Base-by-base conservation (phyloP, 1,284 basidiomycete genomes). In the Pseudozyma sp. region DNA sequence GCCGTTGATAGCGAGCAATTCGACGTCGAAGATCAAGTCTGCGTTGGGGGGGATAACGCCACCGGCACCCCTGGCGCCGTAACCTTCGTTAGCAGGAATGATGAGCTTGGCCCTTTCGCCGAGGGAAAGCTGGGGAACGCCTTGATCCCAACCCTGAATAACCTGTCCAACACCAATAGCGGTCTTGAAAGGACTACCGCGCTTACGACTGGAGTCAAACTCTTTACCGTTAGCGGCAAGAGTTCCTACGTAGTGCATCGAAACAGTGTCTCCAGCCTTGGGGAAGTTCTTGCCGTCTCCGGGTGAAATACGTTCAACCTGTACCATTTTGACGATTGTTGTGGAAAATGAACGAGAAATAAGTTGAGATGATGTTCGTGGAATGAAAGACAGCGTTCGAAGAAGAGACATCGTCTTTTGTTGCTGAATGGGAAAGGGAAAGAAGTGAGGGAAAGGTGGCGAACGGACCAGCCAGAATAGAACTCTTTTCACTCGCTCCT, bases 121-220 rank as follows among this genome's bases (percentile, higher is more conserved):
- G 38, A 86, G 56, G 43, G 79, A 82, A 52, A 87, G 81, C 77
- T 86, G 85, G 5, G 84, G 85, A 25, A 85, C 85, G 53, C 86
- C 86, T 77, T 86, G 83, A 68, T 86, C 86, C 86, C 86, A 86
- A 43, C 83, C 85, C 58, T 81, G 79, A 70, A 86, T 86, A 43
- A 86, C 86, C n/a, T 74, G 85, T 31, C 86, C 80, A 1, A 82
- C 80, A 40, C 81, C 81, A 39, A 83, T 78, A 13, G 49, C 31
- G n/a, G 74, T 78, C 48, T 74, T 45, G 68, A 83, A 83, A 6
- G 81, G 77, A 14, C 60, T 57, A 38, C 85, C 84, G 18, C 85
- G 85, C 77, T 86, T 85, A 52, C 78, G 70, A 43, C 83, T 85
- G 40, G 80, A 83, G 70, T 86, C 85, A 49, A 85, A 80, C 59